Evolutionary conservation across 2,329 filamentous ascomycete genomes (phyloP).

Genomic region (Exserohilum rostratum): DNA sequence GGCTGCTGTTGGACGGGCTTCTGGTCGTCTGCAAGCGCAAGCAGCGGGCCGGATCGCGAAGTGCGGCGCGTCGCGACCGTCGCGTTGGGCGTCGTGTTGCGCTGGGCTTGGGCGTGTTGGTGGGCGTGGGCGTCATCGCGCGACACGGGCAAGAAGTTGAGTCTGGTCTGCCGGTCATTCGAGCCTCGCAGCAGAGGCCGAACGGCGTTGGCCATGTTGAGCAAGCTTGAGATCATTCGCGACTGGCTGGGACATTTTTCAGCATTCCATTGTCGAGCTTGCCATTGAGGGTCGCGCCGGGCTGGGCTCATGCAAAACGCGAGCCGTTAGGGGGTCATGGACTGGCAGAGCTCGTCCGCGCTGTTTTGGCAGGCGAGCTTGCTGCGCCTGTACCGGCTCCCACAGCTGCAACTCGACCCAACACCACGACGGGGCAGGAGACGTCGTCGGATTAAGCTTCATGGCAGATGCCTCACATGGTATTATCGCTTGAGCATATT

Average conservation of each 20-base stretch:
- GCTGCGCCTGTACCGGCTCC: constrained; percentile 16
- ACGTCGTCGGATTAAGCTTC: constrained; percentile 25
- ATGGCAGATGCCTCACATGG: constrained; percentile 13
- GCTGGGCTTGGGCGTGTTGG: constrained; percentile 21
- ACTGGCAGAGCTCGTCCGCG: constrained; percentile 31
- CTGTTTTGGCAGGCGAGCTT: constrained; percentile 23
- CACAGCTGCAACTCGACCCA: constrained; percentile 10
- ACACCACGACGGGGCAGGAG: constrained; percentile 5
- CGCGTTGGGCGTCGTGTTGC: constrained; percentile 25
- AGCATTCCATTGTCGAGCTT: constrained; percentile 24
- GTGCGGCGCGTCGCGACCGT: constrained; percentile 38
- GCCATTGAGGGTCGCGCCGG: constrained; percentile 42
- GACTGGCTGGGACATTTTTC: constrained; percentile 37
- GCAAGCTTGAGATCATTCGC: constrained; percentile 23
- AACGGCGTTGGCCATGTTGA: constrained; percentile 36
- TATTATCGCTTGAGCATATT: constrained; percentile 10
- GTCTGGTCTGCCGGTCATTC: constrained; percentile 41
- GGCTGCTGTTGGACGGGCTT: constrained; percentile 25
- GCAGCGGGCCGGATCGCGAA: constrained; percentile 32
- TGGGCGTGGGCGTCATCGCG: constrained; percentile 31
- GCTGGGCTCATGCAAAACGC: constrained; percentile 33
- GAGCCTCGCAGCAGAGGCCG: constrained; percentile 39
- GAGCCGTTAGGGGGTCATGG: constrained; percentile 38
- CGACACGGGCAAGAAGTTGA: constrained; percentile 39
- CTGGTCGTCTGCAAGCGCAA: constrained; percentile 29